Base-by-base conservation (phyloP, 2,329 filamentous ascomycete species). In the Paecilomyces formosus region DNA sequence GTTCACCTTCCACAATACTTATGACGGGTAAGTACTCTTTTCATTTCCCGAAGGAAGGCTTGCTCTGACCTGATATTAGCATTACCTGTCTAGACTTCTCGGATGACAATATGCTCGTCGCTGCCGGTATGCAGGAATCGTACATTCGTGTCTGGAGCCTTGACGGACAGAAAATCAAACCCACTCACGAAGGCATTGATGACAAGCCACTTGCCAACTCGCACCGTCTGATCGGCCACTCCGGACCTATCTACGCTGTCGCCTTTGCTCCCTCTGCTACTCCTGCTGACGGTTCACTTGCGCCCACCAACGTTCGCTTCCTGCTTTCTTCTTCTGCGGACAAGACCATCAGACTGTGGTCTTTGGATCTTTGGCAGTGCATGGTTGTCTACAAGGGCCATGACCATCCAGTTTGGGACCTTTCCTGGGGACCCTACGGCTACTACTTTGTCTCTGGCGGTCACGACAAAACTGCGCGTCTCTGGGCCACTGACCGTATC, bases 1-100 rank as follows among this genome's bases (percentile, higher is more conserved):
- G 89, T 97, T 95, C 72, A 99, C 94, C 0, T 96, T 97, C 70
- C 94, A 99, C 79, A 99, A 99, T 74, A 96, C 90, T 0, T 87
- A 92, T 62, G 92, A 96, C 74, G 89, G 86, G 90, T 92, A 77
- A 79, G 85, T 62, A 35, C 18, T 30, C 11, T 51, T 61, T 31
- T 8, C 30, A 60, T 56, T 58, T 60, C 9, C 7, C 21, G 12
- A 52, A 9, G 9, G 12, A 51, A 21, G 30, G n/a, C 54, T 39
- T 55, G 60, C 55, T 53, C 33, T 66, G 74, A 60, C 73, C 61
- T 55, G 35, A 33, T 57, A 11, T 51, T 12, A 93, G 90, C 58
- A 84, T 96, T 60, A 92, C 90, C n/a, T 96, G 90, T 70, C 85
- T 97, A 71, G 93, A 97, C 68, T 97, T 99, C 70, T 97, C 93